phyloP scores from a whole-genome alignment of 108 stramenopile genomes.

The Cyclotella kingstonii region DNA sequence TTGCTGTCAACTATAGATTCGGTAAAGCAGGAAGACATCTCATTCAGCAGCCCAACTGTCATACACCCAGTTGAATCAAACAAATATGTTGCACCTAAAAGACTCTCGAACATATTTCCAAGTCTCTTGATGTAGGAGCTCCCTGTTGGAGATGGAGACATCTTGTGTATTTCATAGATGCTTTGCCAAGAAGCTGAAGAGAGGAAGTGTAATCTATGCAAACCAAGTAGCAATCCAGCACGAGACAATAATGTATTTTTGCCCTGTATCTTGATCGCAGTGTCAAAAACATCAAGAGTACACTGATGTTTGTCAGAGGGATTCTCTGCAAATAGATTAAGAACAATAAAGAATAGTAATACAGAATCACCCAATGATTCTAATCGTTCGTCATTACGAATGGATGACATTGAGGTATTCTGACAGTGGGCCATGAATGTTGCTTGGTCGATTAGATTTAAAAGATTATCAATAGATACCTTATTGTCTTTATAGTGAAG shows the following conservation, averaged over 20 bases:
- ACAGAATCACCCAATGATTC: constrained; percentile 67
- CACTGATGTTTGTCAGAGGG: constrained; percentile 6
- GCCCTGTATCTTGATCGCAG: constrained; percentile 8
- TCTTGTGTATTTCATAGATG: not conserved
- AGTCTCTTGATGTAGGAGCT: constrained; percentile 21
- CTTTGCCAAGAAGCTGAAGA: constrained; percentile 22
- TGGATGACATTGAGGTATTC: not conserved
- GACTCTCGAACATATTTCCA: constrained; percentile 49
- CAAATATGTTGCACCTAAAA: constrained; percentile 48
- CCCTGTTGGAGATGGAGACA: not conserved
- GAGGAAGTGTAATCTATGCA: constrained; percentile 18
- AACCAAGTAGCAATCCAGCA: constrained; percentile 40
- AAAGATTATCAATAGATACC: not conserved
- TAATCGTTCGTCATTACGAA: constrained; percentile 46
- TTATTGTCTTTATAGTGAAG: not conserved
- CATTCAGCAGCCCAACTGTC: constrained; percentile 36
- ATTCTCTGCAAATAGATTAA: constrained; percentile 49
- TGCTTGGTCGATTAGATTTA: constrained; percentile 31
- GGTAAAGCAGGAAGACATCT: constrained; percentile 30
- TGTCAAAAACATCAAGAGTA: constrained; percentile 21
- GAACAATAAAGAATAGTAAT: constrained; percentile 38
- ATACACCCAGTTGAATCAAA: constrained; percentile 17
- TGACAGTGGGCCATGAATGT: constrained; percentile 6
- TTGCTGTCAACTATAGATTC: not conserved
- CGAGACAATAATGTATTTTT: constrained; percentile 37